Percentiles rank a stretch among this genome's conserved stretches.
phyloP scores from a whole-genome alignment of 2,329 filamentous ascomycete species.

The Pseudocercospora vitis region DNA sequence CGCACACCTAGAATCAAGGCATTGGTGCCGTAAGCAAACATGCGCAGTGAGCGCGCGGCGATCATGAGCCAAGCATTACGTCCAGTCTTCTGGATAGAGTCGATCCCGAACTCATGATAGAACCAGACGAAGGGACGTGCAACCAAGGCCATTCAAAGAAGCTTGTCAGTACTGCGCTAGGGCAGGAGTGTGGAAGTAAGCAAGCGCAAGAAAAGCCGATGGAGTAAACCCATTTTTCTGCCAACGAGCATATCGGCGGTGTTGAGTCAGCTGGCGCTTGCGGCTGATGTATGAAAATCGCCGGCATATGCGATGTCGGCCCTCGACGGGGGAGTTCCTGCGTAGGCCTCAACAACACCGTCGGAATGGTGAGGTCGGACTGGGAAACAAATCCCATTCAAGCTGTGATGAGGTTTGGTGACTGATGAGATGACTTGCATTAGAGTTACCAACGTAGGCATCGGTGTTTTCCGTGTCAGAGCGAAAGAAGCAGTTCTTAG shows the following conservation, averaged over 20 bases:
- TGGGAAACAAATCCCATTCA: no score
- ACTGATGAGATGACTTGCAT: background rate
- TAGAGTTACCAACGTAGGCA: no score
- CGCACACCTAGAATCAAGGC: constrained; percentile 33
- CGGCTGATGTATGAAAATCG: no score
- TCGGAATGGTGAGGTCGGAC: no score
- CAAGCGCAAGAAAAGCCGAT: background rate
- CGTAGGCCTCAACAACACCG: no score
- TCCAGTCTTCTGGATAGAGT: constrained; percentile 34
- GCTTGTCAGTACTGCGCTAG: constrained; percentile 11
- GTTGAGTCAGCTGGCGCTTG: constrained; percentile 6
- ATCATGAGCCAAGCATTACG: constrained; percentile 57
- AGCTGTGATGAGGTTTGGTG: background rate
- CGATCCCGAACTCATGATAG: constrained; percentile 38
- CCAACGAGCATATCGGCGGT: background rate
- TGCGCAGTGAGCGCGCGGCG: constrained; percentile 44
- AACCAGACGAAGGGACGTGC: constrained; percentile 32
- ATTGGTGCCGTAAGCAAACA: constrained; percentile 38
- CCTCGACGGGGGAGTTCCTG: no score
- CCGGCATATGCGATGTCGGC: constrained; percentile 2
- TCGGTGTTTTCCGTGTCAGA: no score
- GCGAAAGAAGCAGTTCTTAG: background rate
- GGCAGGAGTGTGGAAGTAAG: background rate
- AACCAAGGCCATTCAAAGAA: constrained; percentile 25
- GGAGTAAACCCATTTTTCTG: background rate